Evolutionary conservation across 1,284 basidiomycete species (phyloP), one percentile per base, ranked within the genome.

Genomic region (Cutaneotrichosporon daszewskae): DNA sequence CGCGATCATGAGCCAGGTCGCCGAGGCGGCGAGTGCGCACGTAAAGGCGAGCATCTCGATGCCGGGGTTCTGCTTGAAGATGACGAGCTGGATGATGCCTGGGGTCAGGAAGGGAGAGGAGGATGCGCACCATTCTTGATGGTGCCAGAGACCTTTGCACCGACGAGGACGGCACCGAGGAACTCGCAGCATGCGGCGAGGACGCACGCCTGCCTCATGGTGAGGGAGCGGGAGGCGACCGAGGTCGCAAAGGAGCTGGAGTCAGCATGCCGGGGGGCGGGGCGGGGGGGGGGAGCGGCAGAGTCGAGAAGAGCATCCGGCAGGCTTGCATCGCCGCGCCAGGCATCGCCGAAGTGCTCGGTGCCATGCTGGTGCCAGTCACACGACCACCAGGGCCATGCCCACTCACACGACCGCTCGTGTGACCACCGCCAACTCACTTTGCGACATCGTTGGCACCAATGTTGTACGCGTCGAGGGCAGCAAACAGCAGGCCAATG

Each of bases 71-170:
- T 58, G 57, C 17, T 66, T 37, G 66, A 77, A 77, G 4, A 60
- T 50, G 7, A 54, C 45, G 31, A 61, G 36, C 5, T 55, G 54
- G 32, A 60, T 74, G 54, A 75, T 75, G n/a, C n/a, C n/a, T n/a
- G n/a, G n/a, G n/a, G n/a, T n/a, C n/a, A n/a, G n/a, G n/a, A n/a
- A n/a, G n/a, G n/a, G n/a, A n/a, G n/a, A n/a, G n/a, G n/a, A n/a
- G n/a, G n/a, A n/a, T n/a, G n/a, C n/a, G n/a, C n/a, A 31, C 71
- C 71, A 53, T 74, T 75, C 55, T 75, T 75, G 66, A 76, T 74
- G 4, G 74, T 75, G 24, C 68, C 63, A 4, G 69, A 50, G 7
- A 71, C 70, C 36, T 71, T 67, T 18, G 70, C 66, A n/a, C 73
- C 74, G 18, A 71, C 73, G 1, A 71, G 57, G 5, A 75, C 68